Evolutionary conservation across 202 grass and related monocot species (phyloP), one percentile per base, ranked within the genome.

Genomic region (Zizania palustris): DNA sequence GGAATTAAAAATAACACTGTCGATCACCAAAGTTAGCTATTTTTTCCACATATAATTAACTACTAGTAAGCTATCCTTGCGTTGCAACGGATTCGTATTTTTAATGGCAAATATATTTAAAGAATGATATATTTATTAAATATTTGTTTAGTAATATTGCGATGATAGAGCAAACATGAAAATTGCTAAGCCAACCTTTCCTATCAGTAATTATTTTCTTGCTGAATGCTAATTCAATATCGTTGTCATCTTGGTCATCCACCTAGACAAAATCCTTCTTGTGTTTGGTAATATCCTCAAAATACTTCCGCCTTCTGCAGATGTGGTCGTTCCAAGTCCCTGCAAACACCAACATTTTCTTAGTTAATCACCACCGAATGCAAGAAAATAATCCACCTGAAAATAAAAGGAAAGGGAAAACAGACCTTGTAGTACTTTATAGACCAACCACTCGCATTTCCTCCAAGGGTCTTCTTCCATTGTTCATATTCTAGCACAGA

Each of bases 391-490:
- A 5, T 15, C 9, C 11, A 8, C 3, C 0, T 0, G 58, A 3
- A 3, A 50, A 33, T 2, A 54, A 34, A 35, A 28, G 2, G 22
- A 61, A 7, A 62, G 22, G 11, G 28, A 14, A 48, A n/a, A 34
- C 53, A 83, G 21, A 98, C 95, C 95, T 98, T 98, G 58, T 98
- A 98, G 65, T 98, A 94, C 71, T 98, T 94, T 56, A 94, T 90
- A 6, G 74, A 77, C 95, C 95, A 98, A 37, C 63, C 71, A 73
- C 63, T 85, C 67, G 95, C 85, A 81, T 69, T 86, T 72, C 71
- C 77, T 59, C 85, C 89, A 51, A 98, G 55, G 41, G 13, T 74
- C 68, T 58, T 43, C 80, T 90, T 98, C 95, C 95, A 98, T 19
- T 59, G 66, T 86, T 98, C 95, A 80, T 94, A 98, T 22, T 92